These are phyloP conservation scores for Trametes villosa DNA, from an alignment of 768 basidiomycete species.

Conservation along the genomic window DNA sequence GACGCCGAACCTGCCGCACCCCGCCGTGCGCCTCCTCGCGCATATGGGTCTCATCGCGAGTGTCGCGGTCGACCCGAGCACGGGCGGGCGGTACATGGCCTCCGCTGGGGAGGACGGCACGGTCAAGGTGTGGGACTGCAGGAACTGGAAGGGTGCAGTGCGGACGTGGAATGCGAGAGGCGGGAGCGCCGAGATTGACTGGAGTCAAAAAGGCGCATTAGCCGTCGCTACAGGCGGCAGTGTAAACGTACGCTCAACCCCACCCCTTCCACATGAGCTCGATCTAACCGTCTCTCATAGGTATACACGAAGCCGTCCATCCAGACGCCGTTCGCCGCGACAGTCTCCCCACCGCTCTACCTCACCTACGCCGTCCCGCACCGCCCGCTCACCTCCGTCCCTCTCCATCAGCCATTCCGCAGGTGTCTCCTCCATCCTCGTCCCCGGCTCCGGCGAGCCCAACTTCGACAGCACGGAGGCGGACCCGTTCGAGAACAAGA, in stretches of 20 bases:
- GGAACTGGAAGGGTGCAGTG: slow-evolving; percentile 92
- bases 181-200: slow-evolving; percentile 71
- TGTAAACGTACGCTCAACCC: slow-evolving; percentile 68
- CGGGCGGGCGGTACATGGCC: slow-evolving; percentile 89
- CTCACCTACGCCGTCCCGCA: slow-evolving; percentile 85
- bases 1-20: slow-evolving; percentile 93
- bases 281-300: slow-evolving; percentile 43
- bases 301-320: slow-evolving; percentile 75
- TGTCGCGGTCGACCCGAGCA: slow-evolving; percentile 81
- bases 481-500: slow-evolving; percentile 91
- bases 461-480: slow-evolving; percentile 94
- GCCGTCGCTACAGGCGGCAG: slow-evolving; percentile 82
- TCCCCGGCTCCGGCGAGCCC: slow-evolving; percentile 92
- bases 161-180: slow-evolving; percentile 78
- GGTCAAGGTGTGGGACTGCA: slow-evolving; percentile 96
- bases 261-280: neutral
- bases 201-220: slow-evolving; percentile 85
- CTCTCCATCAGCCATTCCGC: slow-evolving; percentile 77
- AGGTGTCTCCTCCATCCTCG: slow-evolving; percentile 84
- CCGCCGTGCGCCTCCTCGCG: slow-evolving; percentile 89
- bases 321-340: slow-evolving; percentile 52
- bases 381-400: slow-evolving; percentile 69
- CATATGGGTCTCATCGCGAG: slow-evolving; percentile 87
- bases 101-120: slow-evolving; percentile 86
- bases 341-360: slow-evolving; percentile 78